Evolutionary conservation across 805 yeast genomes (phyloP), one percentile per base, ranked within the genome.

Genomic region (Lipomyces lipofer): DNA sequence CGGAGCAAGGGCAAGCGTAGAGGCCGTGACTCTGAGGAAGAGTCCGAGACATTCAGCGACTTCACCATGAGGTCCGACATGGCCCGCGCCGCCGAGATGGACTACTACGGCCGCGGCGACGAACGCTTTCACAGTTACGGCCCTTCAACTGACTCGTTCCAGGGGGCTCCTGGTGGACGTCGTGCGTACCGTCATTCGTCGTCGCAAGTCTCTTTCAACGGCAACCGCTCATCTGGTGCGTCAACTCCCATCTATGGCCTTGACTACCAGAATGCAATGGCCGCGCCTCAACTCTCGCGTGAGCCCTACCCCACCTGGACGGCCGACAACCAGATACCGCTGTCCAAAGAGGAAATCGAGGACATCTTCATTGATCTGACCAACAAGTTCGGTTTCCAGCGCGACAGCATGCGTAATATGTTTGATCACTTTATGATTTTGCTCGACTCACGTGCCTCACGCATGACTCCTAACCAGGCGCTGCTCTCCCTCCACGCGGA

Each of bases 271-370:
- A 55, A 56, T 42, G 45, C 35, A 17, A 38, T 49, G 30, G 52
- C 50, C 39, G 48, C 47, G 43, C 54, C 59, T 8, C 50, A 49
- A 5, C 33, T 58, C 19, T 58, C 62, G 28, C 62, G 59, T 25
- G 94, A 94, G 71, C 99, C 99, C 30, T 94, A 92, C 71, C 99
- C 99, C 42, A 98, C 99, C 48, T 94, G 99, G 99, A 88, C 97
- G 24, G 95, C 95, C 44, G 98, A 94, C 72, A 91, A 76, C 54
- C 78, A 84, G 68, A 87, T 85, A 21, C 96, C 97, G 7, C 78
- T 94, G 43, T 77, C 86, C 47, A 78, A 81, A 60, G 78, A 74
- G 35, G 85, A 82, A 60, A 85, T 91, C n/a, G 71, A 72, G 54
- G 74, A 69, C 3, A 79, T 87, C 7, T 86, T 91, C 66, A 69